Evolutionary conservation across 192 early-diverging fungal genomes (phyloP).

Genomic region (Rhizoclosmatium globosum): DNA sequence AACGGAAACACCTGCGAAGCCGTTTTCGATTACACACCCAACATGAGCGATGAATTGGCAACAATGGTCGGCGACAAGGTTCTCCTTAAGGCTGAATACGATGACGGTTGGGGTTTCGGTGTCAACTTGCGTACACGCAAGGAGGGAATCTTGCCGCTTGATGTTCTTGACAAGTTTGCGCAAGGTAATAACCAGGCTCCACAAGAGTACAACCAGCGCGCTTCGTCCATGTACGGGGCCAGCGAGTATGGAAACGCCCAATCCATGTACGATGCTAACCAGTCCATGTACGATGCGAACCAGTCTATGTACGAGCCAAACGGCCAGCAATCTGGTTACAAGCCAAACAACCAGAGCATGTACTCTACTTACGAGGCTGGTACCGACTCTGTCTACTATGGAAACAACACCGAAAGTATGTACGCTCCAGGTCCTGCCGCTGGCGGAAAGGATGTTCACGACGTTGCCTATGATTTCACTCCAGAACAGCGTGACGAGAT

Average conservation of each 20-base stretch:
- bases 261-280: not conserved
- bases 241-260: not conserved
- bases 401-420: constrained; percentile 18
- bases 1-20: not conserved
- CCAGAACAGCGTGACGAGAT: constrained; percentile 25
- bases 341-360: not conserved
- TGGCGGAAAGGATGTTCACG: not conserved
- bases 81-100: constrained; percentile 1
- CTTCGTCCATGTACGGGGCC: constrained; percentile 11
- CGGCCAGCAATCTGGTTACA: too few species aligned
- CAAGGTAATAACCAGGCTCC: not conserved
- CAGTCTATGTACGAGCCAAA: too few species aligned
- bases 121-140: not conserved
- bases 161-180: constrained; percentile 1
- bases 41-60: constrained; percentile 18
- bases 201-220: not conserved
- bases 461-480: constrained; percentile 2
- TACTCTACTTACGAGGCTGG: constrained; percentile 4
- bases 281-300: too few species aligned
- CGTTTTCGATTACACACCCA: constrained; percentile 12
- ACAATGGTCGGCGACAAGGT: constrained; percentile 5
- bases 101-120: constrained; percentile 22
- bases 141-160: constrained; percentile 10
- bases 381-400: not conserved
- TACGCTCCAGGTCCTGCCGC: not conserved